These are phyloP conservation scores for Usnea hakonensis DNA, from an alignment of 495 filamentous ascomycete genomes.

Conservation along the genomic window DNA sequence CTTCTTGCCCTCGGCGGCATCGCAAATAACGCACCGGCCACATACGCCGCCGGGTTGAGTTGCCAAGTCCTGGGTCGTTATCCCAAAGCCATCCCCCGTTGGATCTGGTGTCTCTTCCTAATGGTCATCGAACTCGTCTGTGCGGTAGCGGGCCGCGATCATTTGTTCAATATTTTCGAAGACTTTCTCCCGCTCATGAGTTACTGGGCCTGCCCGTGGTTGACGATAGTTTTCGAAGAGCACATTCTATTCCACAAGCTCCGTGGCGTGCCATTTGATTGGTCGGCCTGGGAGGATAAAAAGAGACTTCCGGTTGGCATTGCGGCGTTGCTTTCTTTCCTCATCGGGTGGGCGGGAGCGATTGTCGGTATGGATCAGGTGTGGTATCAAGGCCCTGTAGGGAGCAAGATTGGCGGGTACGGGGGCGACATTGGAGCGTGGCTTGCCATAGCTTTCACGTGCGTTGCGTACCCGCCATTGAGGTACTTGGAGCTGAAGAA, in stretches of 20 bases:
- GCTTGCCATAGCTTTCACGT: conserved; percentile 37
- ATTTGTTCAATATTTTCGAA: conserved; percentile 47
- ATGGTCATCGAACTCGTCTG: conserved; percentile 48
- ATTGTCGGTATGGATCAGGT: conserved; percentile 54
- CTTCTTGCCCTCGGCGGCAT: conserved; percentile 60
- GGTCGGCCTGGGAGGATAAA: conserved; percentile 48
- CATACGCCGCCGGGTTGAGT: conserved; percentile 51
- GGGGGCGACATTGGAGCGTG: conserved; percentile 38
- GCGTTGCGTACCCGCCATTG: conserved; percentile 36
- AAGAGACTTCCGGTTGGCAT: conserved; percentile 47
- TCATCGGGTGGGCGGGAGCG: conserved; percentile 53
- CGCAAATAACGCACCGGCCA: conserved; percentile 59
- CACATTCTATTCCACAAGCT: conserved; percentile 42
- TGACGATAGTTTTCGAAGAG: conserved; percentile 46
- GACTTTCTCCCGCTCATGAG: conserved; percentile 53
- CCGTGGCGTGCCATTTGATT: conserved; percentile 39
- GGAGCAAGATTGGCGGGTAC: conserved; percentile 33
- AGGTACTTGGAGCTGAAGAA: conserved; percentile 34
- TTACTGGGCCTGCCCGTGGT: conserved; percentile 50
- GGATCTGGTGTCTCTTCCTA: conserved; percentile 41
- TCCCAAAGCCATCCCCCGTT: conserved; percentile 38
- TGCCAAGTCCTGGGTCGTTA: conserved; percentile 45
- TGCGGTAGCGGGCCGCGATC: conserved; percentile 43
- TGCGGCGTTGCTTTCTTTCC: conserved; percentile 49
- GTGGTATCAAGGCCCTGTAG: conserved; percentile 54